Percentiles rank a stretch among this genome's conserved stretches.
These are phyloP conservation scores for Geotrichum histeridarum DNA, from an alignment of 1,139 yeast species.

Conservation along the genomic window DNA sequence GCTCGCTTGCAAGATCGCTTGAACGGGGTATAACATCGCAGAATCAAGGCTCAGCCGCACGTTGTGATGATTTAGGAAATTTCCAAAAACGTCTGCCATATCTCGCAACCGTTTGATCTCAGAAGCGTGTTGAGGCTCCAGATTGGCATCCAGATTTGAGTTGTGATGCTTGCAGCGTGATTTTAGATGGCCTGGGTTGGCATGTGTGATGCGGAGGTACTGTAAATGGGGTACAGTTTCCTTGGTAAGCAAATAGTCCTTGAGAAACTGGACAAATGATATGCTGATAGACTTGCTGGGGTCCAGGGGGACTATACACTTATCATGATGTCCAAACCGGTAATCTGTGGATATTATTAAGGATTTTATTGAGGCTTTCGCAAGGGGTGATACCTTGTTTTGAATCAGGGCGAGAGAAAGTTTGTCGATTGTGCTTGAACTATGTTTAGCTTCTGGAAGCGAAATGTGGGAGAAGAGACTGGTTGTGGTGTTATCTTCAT, in stretches of 20 bases:
- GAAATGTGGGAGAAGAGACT: background rate
- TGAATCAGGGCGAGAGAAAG: constrained; percentile 8
- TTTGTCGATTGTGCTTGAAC: constrained; percentile 1
- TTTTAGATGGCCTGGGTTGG: constrained; percentile 6
- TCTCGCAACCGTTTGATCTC: background rate
- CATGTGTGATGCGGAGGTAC: constrained; percentile 5
- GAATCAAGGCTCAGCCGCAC: constrained; percentile 10
- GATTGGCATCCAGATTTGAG: background rate
- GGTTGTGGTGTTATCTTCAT: background rate
- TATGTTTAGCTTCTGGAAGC: background rate
- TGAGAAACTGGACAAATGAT: constrained; percentile 4
- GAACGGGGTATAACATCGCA: constrained; percentile 7
- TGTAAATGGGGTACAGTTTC: constrained; percentile 11
- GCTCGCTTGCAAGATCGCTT: background rate
- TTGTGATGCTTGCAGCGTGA: background rate
- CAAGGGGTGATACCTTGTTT: constrained; percentile 5
- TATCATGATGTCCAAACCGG: constrained; percentile 7
- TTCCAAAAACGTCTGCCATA: constrained; percentile 3
- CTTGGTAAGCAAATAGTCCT: background rate
- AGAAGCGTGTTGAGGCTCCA: background rate
- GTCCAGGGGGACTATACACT: background rate
- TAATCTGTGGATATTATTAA: constrained; percentile 8
- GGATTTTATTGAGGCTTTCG: constrained; percentile 4
- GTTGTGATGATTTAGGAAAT: background rate
- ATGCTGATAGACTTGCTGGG: background rate